Percentiles rank a stretch among this genome's conserved stretches.
Evolutionary conservation across 495 filamentous ascomycete genomes (phyloP).

Genomic region (Penicillium lividum): DNA sequence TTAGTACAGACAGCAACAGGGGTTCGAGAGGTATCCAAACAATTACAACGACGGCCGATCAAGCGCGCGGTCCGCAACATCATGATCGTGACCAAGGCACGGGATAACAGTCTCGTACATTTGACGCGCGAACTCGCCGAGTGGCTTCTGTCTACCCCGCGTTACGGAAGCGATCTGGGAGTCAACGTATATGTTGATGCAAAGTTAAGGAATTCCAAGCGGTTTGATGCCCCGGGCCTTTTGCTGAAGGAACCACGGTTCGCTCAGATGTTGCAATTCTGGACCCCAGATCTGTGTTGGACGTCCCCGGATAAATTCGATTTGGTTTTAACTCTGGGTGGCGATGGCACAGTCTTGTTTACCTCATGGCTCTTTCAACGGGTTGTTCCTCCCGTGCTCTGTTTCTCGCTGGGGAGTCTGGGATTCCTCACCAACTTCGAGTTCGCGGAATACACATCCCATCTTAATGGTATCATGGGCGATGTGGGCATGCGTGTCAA

Average conservation of each 20-base stretch:
- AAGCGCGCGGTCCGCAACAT: conserved; percentile 84
- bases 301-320: conserved; percentile 87
- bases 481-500: conserved; percentile 93
- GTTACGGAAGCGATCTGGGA: conserved; percentile 76
- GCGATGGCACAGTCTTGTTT: conserved; percentile 89
- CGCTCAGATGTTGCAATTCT: conserved; percentile 80
- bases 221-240: conserved; percentile 77
- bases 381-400: conserved; percentile 85
- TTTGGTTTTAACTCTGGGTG: conserved; percentile 86
- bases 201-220: conserved; percentile 80
- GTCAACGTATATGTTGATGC: conserved; percentile 95
- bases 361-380: conserved; percentile 94
- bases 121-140: conserved; percentile 82
- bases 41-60: conserved; percentile 85
- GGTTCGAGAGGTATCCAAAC: conserved; percentile 91
- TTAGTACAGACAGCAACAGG: conserved; percentile 92
- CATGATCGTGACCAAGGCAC: conserved; percentile 96
- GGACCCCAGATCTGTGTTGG: conserved; percentile 94
- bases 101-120: conserved; percentile 83
- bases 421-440: conserved; percentile 94
- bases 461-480: conserved; percentile 83
- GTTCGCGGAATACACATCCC: conserved; percentile 76
- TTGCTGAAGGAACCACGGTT: conserved; percentile 69
- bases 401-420: conserved; percentile 84
- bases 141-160: conserved; percentile 82